phyloP scores from a whole-genome alignment of 768 basidiomycete genomes.

The Russula earlei region DNA sequence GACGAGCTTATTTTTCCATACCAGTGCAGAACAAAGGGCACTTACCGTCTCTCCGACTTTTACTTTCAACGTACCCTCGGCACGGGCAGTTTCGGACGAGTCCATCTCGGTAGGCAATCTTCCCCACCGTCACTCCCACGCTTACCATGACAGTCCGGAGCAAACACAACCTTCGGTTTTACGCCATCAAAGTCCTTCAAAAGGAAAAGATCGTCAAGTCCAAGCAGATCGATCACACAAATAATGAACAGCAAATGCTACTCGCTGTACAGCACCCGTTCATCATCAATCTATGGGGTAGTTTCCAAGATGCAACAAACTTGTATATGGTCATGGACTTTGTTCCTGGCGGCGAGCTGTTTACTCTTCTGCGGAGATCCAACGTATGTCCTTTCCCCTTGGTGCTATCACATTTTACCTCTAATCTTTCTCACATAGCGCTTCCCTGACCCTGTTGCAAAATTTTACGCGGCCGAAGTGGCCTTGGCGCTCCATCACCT shows the following conservation, averaged over 20 bases:
- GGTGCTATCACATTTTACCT: conserved; percentile 1
- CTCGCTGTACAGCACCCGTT: conserved; percentile 82
- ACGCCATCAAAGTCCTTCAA: conserved; percentile 89
- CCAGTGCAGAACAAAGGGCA: conserved; percentile 46
- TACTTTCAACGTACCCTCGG: conserved; percentile 77
- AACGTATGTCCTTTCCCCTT: conserved; percentile 44
- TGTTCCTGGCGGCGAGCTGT: conserved; percentile 93
- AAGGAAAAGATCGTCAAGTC: conserved; percentile 87
- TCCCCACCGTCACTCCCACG: neutral
- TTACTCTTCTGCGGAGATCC: conserved; percentile 84
- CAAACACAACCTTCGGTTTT: conserved; percentile 91
- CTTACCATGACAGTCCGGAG: conserved; percentile 53
- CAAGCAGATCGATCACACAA: conserved; percentile 97
- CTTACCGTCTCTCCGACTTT: conserved; percentile 68
- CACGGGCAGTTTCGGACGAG: conserved; percentile 96
- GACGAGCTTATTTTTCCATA: conserved; percentile 23
- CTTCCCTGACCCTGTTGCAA: conserved; percentile 94
- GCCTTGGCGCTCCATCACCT: conserved; percentile 87
- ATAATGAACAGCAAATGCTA: conserved; percentile 86
- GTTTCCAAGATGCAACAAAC: conserved; percentile 85
- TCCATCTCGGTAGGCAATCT: conserved; percentile 59
- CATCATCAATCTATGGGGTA: conserved; percentile 94
- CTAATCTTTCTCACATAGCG: conserved; percentile 45
- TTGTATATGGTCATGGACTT: conserved; percentile 99
- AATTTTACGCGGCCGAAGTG: conserved; percentile 96